These are phyloP conservation scores for Globisporangium spiculum DNA, from an alignment of 352 stramenopile genomes.

Conservation along the genomic window DNA sequence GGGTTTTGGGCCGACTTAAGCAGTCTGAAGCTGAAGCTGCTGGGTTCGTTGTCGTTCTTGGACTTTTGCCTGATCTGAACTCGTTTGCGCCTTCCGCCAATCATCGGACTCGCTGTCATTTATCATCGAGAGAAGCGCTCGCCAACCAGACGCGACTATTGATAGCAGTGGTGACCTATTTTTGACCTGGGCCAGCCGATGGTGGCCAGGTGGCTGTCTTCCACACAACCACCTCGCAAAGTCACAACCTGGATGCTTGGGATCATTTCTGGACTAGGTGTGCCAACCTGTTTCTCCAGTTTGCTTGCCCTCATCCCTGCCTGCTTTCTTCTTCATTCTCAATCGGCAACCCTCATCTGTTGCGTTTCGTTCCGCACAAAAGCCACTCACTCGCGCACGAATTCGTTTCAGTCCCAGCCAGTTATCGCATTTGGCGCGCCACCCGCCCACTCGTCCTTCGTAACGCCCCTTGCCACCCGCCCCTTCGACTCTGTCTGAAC, in stretches of 20 bases:
- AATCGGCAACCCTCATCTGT: not conserved
- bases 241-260: not conserved
- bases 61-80: not conserved
- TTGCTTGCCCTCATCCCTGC: not conserved
- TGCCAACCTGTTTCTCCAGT: not conserved
- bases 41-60: not conserved
- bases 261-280: not conserved
- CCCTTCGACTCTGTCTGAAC: not conserved
- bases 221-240: not conserved
- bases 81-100: not conserved
- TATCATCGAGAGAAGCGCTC: not conserved
- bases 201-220: not conserved
- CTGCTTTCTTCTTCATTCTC: constrained; percentile 1
- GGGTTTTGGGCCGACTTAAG: not conserved
- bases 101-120: not conserved
- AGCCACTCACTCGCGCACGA: not conserved
- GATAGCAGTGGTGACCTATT: not conserved
- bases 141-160: not conserved
- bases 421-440: not conserved
- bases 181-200: not conserved
- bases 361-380: constrained; percentile 4
- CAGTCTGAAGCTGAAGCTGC: not conserved
- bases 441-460: not conserved
- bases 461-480: not conserved
- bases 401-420: not conserved